A percentile compares a stretch with the other conserved stretches of the same genome.
These are phyloP conservation scores for Trichoderma sp. DNA, from an alignment of 2,329 filamentous ascomycete species.

Conservation along the genomic window DNA sequence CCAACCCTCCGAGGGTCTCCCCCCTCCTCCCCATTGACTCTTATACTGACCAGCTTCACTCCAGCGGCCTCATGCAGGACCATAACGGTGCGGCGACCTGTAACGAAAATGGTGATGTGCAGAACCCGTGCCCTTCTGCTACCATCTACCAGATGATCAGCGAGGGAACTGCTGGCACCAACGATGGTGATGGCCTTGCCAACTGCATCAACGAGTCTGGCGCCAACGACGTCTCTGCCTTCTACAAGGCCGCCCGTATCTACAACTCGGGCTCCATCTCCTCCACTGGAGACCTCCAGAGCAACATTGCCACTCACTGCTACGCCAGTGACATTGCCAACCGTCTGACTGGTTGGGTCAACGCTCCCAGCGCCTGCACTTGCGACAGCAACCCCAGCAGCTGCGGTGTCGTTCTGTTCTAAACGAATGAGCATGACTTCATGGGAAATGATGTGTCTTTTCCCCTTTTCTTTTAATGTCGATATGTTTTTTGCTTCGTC, in stretches of 20 bases:
- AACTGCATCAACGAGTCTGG: slow-evolving; percentile 21
- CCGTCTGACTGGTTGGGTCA: slow-evolving; percentile 27
- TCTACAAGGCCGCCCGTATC: slow-evolving; percentile 25
- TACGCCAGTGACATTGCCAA: slow-evolving; percentile 27
- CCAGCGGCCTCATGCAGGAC: slow-evolving; percentile 38
- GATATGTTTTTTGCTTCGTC: neutral
- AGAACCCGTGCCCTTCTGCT: slow-evolving; percentile 31
- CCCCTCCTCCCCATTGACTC: no score
- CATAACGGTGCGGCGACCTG: slow-evolving; percentile 40
- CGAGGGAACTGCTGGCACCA: slow-evolving; percentile 45
- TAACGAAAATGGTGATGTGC: slow-evolving; percentile 28
- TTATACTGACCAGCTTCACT: no score
- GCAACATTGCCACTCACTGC: slow-evolving; percentile 24
- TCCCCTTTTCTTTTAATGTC: neutral
- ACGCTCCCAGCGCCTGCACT: slow-evolving; percentile 24
- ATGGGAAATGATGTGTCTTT: neutral
- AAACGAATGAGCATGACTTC: neutral
- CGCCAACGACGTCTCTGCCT: slow-evolving; percentile 14
- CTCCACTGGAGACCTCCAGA: slow-evolving; percentile 24
- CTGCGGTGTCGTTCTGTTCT: slow-evolving; percentile 1
- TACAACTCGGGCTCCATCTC: slow-evolving; percentile 28
- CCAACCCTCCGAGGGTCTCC: no score
- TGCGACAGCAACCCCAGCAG: slow-evolving; percentile 24
- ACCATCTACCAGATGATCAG: slow-evolving; percentile 34
- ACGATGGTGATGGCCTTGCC: slow-evolving; percentile 41